Evolutionary conservation across 345 rosid species (phyloP).

Genomic region (Pistacia vera): DNA sequence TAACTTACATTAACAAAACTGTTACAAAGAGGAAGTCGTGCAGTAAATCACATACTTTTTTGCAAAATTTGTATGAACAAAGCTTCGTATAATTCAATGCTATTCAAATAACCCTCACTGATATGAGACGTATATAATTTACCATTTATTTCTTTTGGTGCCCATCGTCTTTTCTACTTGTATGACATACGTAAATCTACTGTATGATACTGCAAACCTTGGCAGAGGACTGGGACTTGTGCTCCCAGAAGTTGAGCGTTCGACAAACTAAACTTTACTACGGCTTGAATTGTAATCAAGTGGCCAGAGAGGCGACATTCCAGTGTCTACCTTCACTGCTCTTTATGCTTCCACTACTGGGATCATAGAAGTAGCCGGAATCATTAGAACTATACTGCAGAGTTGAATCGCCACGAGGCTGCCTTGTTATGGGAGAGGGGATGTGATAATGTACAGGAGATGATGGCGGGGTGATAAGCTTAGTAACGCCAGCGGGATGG

Average conservation of each 20-base stretch:
- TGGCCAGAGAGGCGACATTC: slow-evolving; percentile 86
- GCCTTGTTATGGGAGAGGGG: slow-evolving; percentile 75
- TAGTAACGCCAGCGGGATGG: slow-evolving; percentile 51
- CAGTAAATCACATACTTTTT: slow-evolving; percentile 19
- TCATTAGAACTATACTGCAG: slow-evolving; percentile 62
- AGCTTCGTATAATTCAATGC: slow-evolving; percentile 12
- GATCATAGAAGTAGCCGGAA: slow-evolving; percentile 56
- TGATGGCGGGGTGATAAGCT: slow-evolving; percentile 72
- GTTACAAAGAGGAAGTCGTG: slow-evolving; percentile 4
- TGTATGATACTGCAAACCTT: slow-evolving; percentile 90
- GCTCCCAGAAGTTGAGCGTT: slow-evolving; percentile 79
- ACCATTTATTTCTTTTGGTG: slow-evolving; percentile 5
- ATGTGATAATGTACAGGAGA: slow-evolving; percentile 67
- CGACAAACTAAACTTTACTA: slow-evolving; percentile 44
- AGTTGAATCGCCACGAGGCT: slow-evolving; percentile 66
- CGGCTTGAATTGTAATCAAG: slow-evolving; percentile 85
- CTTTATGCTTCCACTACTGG: slow-evolving; percentile 48
- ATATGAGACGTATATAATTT: slow-evolving; percentile 18
- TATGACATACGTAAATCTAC: slow-evolving; percentile 77
- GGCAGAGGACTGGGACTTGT: slow-evolving; percentile 88
- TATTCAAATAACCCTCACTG: slow-evolving; percentile 1
- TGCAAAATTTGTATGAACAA: slow-evolving; percentile 19
- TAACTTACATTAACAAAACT: slow-evolving; percentile 21
- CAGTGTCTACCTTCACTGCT: slow-evolving; percentile 49
- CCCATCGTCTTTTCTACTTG: slow-evolving; percentile 44